Conservation (phyloP, 805 yeast genomes). For the Pichia nanzhaoensis region DNA sequence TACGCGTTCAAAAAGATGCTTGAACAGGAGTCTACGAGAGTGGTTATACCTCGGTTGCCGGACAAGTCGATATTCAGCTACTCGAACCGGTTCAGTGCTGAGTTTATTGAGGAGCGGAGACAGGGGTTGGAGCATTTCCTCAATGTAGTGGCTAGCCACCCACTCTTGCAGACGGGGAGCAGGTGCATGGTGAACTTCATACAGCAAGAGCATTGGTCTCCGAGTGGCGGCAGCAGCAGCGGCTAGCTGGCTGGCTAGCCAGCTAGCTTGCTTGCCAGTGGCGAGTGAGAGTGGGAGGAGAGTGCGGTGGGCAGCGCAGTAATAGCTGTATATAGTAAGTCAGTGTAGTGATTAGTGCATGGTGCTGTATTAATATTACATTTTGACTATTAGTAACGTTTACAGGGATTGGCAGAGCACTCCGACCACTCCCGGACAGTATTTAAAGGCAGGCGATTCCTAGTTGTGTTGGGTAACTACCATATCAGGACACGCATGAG, state of each 20-base stretch:
- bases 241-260: no score
- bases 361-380: no score
- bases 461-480: no score
- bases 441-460: neutral
- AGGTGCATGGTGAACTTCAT: slow-evolving; percentile 73
- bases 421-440: neutral
- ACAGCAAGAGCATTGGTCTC: slow-evolving; percentile 84
- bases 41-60: slow-evolving; percentile 81
- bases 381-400: no score
- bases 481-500: no score
- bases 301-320: no score
- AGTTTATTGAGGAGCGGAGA: slow-evolving; percentile 76
- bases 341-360: no score
- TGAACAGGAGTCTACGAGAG: slow-evolving; percentile 70
- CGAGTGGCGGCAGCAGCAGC: no score
- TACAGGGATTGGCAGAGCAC: no score
- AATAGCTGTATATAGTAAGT: no score
- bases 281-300: no score
- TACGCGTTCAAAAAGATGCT: slow-evolving; percentile 70
- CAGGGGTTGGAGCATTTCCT: slow-evolving; percentile 79
- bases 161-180: slow-evolving; percentile 82
- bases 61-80: slow-evolving; percentile 63
- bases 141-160: slow-evolving; percentile 81
- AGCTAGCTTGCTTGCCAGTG: no score
- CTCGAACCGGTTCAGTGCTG: slow-evolving; percentile 68